Evolutionary conservation across 1,139 yeast species (phyloP), one percentile per base, ranked within the genome.

Genomic region (Kluyveromyces sp.): DNA sequence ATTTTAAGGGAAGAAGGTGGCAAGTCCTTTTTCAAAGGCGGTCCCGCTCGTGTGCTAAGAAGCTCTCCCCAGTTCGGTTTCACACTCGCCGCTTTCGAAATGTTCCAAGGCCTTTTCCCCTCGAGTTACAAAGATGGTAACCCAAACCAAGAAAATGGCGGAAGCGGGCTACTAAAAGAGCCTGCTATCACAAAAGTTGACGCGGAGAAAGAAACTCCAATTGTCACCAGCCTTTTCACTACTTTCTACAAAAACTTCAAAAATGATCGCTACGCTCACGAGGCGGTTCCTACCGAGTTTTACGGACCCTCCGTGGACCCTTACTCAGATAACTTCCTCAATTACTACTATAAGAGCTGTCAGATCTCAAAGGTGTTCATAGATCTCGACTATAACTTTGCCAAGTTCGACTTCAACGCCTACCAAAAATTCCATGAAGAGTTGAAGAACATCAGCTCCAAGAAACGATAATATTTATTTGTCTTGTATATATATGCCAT

Each of bases 41-140:
- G 97, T 35, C 77, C 92, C 50, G 97, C 98, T 4, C 78, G 98
- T 66, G 89, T 92, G 39, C 71, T 89, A 58, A 78, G 97, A 67
- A 89, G 97, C 4, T 88, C 96, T 2, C 98, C 98, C 16, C 98
- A 92, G 67, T 92, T 92, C 64, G 98, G 97, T 45, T 89, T 92
- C 67, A 92, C 98, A 11, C 75, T 92, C 57, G 98, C 97, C 12
- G 92, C 96, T 25, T 92, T 92, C 66, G 98, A 92, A 66, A 66
- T 92, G 40, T 80, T 92, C 64, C 84, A 82, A 57, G 70, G 70
- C 40, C 51, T 77, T 45, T 62, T 80, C 53, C 86, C 86, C 22
- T 65, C 75, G 44, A 76, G 67, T 31, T 60, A 62, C 17, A 36
- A 32, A 13, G 25, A 33, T 7, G 33, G 39, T n/a, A 30, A 20